Evolutionary conservation across 129 eudicot species (phyloP), one percentile per base, ranked within the genome.

Genomic region (Chrysanthemum makinoi): DNA sequence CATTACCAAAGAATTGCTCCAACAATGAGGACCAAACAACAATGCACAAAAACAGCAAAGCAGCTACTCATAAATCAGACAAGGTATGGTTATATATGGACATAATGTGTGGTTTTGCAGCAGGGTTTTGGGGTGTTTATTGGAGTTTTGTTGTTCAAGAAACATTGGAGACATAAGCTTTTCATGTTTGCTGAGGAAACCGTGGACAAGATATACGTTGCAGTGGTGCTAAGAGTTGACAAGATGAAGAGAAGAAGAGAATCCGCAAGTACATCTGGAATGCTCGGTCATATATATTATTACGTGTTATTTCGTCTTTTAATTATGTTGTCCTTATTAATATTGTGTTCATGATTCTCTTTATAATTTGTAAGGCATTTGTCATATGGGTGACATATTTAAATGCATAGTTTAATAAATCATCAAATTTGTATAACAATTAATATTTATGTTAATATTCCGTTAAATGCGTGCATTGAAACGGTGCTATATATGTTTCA

Each of bases 81-180:
- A 66, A 20, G 18, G 43, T 66, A 66, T 66, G 71, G 71, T 47
- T 13, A 14, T 66, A 20, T 15, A 18, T 66, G 14, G 71, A 48
- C 43, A 14, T 66, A 19, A 20, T 20, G 57, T 11, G 20, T 46
- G 71, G 71, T 66, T 66, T 66, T 66, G 71, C 71, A 47, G 49
- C 71, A 39, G 69, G 69, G 16, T 46, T 65, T 65, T 65, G 22
- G 13, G 71, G 71, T 20, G 2, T 66, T n/a, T 20, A 66, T 66
- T 19, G 58, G 71, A 48, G 43, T 15, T 48, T 66, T 66, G 71
- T 11, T 66, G 44, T 48, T 66, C 13, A 11, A 35, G 44, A 35
- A 5, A 35, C 44, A 35, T 35, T 30, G 44, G 44, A 35, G 44
- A 35, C 44, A 35, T 10, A 3, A 66, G 10, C 49, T 66, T 48